Evolutionary conservation across 2,329 filamentous ascomycete genomes (phyloP).

Genomic region (Dryadomyces sulphureus): DNA sequence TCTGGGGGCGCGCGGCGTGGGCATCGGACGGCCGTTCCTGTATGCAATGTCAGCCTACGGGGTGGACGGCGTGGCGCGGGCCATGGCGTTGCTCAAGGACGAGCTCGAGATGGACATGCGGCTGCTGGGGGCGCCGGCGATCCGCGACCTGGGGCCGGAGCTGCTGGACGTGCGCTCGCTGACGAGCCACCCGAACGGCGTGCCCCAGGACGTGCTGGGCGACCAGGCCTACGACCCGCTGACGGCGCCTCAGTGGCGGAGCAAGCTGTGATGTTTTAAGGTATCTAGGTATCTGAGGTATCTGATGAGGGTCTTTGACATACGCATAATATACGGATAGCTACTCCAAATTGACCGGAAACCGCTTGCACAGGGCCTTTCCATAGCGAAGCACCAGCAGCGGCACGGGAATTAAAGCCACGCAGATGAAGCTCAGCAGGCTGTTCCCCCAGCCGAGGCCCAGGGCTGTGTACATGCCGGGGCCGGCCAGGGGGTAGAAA

Average conservation of each 20-base stretch:
- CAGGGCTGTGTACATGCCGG: conserved; percentile 38
- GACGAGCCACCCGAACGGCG: conserved; percentile 31
- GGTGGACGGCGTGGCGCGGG: conserved; percentile 69
- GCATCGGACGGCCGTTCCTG: conserved; percentile 86
- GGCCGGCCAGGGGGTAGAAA: conserved; percentile 41
- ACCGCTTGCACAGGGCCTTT: conserved; percentile 12
- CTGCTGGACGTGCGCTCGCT: conserved; percentile 68
- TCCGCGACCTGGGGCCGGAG: conserved; percentile 67
- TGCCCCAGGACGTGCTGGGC: conserved; percentile 33
- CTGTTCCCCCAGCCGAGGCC: conserved; percentile 32
- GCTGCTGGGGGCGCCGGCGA: conserved; percentile 61
- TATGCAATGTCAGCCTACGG: conserved; percentile 95
- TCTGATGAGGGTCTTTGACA: too few species aligned
- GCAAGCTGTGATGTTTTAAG: conserved; percentile 30
- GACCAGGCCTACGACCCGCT: conserved; percentile 38
- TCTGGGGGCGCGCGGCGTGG: conserved; percentile 79
- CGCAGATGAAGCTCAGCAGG: conserved; percentile 24
- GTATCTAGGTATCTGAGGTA: neutral
- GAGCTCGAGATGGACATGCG: conserved; percentile 99
- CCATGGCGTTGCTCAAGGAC: conserved; percentile 85
- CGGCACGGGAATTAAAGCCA: conserved; percentile 34
- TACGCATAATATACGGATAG: too few species aligned
- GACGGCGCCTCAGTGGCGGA: conserved; percentile 34
- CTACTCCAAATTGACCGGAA: neutral
- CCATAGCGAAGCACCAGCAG: conserved; percentile 43